Evolutionary conservation across 768 basidiomycete species (phyloP).

Genomic region (Lactarius evosmus): DNA sequence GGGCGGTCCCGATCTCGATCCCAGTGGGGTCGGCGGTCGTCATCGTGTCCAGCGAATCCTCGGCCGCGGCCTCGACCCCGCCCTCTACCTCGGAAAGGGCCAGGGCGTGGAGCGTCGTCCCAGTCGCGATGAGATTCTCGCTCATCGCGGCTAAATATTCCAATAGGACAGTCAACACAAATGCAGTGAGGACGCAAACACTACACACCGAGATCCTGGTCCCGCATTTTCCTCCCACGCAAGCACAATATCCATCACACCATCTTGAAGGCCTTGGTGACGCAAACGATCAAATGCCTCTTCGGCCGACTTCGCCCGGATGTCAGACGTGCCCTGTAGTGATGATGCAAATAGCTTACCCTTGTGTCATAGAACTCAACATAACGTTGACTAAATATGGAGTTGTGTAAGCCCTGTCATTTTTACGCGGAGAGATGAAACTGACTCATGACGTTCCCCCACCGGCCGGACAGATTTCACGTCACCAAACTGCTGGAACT

Average conservation of each 20-base stretch:
- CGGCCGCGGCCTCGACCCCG: conserved; percentile 34
- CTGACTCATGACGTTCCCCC: conserved; percentile 54
- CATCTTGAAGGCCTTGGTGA: conserved; percentile 76
- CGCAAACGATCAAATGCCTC: conserved; percentile 79
- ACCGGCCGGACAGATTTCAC: conserved; percentile 75
- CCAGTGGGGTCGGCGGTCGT: conserved; percentile 25
- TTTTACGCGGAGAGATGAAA: not conserved
- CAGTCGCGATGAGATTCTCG: conserved; percentile 32
- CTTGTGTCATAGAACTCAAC: conserved; percentile 94
- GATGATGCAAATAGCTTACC: conserved; percentile 41
- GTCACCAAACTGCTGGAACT: conserved; percentile 88
- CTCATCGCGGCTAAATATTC: conserved; percentile 36
- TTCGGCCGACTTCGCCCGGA: conserved; percentile 55
- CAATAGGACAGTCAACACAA: not conserved
- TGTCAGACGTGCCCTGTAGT: conserved; percentile 13
- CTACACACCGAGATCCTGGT: conserved; percentile 36
- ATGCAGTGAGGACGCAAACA: conserved; percentile 12
- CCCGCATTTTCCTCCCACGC: conserved; percentile 70
- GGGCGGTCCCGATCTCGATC: conserved; percentile 25
- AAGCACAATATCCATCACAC: conserved; percentile 82
- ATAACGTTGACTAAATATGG: conserved; percentile 66
- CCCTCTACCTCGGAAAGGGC: conserved; percentile 31
- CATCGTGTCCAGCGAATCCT: conserved; percentile 24
- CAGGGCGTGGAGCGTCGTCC: conserved; percentile 31
- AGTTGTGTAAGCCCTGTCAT: conserved; percentile 15